Evolutionary conservation across 441 rosid genomes (phyloP), one percentile per base, ranked within the genome.

Genomic region (Brassica hybrid): DNA sequence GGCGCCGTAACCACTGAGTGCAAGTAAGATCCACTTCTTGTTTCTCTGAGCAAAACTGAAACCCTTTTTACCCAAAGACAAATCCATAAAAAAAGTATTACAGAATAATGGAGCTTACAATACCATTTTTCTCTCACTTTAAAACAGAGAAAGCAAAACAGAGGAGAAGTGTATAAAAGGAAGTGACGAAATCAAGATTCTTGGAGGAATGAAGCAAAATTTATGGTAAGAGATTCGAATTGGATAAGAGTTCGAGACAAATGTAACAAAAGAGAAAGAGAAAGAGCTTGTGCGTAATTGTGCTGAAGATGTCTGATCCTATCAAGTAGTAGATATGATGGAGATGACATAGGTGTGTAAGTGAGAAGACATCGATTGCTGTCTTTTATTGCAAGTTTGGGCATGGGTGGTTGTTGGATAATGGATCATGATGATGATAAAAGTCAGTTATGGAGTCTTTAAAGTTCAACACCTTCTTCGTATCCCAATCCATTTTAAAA

Each of bases 21-120:
- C 86, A 12, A 83, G 50, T 25, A 88, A 64, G 74, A 88, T 76
- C 94, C 87, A 87, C 45, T 80, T 89, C 69, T 83, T 94, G 82
- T 79, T 87, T 81, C 76, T 91, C 71, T 74, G 8, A 3, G 86
- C 36, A 64, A 85, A 79, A 82, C 81, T 76, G 3, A 80, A 75
- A 48, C 83, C 23, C n/a, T 41, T 80, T 75, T 59, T 75, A 1
- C 76, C 45, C 19, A 80, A 71, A 12, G 69, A 30, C 25, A 80
- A 60, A 69, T 80, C 83, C 83, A 80, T 80, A 71, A 17, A 75
- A 79, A 34, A 25, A 8, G 10, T 70, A 56, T 25, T 45, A 74
- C 2, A 65, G 25, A 69, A 69, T 0, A 50, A 4, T 17, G 13
- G 13, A 54, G 60, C 60, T 56, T 56, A 56, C 14, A 21, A 10